Conservation (phyloP, 1,139 yeast genomes). For the Sugiyamaella sp. region DNA sequence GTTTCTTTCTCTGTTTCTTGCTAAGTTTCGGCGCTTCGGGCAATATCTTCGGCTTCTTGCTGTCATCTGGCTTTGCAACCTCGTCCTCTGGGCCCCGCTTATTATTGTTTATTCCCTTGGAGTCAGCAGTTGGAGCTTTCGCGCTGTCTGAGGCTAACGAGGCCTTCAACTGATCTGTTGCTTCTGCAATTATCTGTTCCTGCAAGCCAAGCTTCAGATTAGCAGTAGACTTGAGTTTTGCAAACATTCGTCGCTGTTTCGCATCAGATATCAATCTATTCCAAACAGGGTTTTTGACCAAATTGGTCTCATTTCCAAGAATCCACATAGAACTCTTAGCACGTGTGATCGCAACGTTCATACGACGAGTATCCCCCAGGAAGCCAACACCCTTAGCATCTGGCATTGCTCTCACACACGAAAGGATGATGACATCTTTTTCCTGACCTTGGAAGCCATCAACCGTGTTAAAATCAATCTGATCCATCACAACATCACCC, state of each 20-base stretch:
- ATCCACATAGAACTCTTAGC: conserved; percentile 93
- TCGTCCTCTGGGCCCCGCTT: no score
- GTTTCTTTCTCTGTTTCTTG: neutral
- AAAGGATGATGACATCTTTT: conserved; percentile 87
- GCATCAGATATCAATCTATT: conserved; percentile 66
- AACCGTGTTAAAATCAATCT: conserved; percentile 88
- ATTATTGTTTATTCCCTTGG: neutral
- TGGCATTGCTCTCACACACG: conserved; percentile 89
- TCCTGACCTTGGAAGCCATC: conserved; percentile 99
- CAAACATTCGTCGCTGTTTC: conserved; percentile 47
- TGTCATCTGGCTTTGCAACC: no score
- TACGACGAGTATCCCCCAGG: conserved; percentile 84
- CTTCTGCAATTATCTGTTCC: conserved; percentile 3
- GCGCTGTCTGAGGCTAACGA: neutral
- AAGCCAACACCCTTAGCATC: conserved; percentile 70
- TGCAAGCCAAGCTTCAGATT: neutral
- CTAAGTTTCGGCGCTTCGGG: neutral
- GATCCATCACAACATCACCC: conserved; percentile 64
- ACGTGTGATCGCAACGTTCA: conserved; percentile 95
- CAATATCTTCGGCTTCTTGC: neutral
- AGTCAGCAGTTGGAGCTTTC: neutral
- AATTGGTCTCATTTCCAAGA: conserved; percentile 62
- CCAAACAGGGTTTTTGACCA: conserved; percentile 71
- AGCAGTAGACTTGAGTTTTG: neutral
- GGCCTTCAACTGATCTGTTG: neutral